Evolutionary conservation across 805 yeast genomes (phyloP).

Genomic region (Ogataea nonfermentans): DNA sequence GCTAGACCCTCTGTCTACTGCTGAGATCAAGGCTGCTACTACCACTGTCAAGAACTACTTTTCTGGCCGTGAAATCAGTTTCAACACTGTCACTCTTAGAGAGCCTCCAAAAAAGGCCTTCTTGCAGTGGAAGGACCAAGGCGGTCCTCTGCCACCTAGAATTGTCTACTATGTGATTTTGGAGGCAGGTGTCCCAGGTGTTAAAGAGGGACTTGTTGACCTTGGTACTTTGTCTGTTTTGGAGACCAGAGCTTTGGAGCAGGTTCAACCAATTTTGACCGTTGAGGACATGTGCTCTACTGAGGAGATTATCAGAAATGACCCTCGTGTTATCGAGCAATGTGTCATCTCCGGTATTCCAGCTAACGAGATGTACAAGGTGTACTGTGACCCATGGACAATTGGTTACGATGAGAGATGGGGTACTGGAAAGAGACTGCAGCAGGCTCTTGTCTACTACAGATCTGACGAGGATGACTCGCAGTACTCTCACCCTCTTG

Average conservation of each 20-base stretch:
- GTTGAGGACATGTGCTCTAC: slow-evolving; percentile 62
- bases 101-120: slow-evolving; percentile 68
- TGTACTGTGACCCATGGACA: slow-evolving; percentile 68
- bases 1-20: slow-evolving; percentile 65
- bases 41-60: slow-evolving; percentile 48
- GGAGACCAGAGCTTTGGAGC: slow-evolving; percentile 48
- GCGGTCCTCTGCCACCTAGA: slow-evolving; percentile 64
- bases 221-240: slow-evolving; percentile 47
- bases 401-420: slow-evolving; percentile 66
- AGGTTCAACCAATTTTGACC: slow-evolving; percentile 74
- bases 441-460: slow-evolving; percentile 80
- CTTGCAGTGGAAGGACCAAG: slow-evolving; percentile 62
- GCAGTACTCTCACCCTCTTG: slow-evolving; percentile 65
- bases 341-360: slow-evolving; percentile 70
- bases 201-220: slow-evolving; percentile 71
- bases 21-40: slow-evolving; percentile 61
- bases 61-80: slow-evolving; percentile 44
- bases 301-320: slow-evolving; percentile 65
- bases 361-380: slow-evolving; percentile 54
- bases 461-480: slow-evolving; percentile 75
- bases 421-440: slow-evolving; percentile 73
- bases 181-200: slow-evolving; percentile 56
- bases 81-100: slow-evolving; percentile 67
- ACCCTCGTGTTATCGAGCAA: slow-evolving; percentile 70
- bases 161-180: slow-evolving; percentile 64